Evolutionary conservation across 1,139 yeast species (phyloP), one percentile per base, ranked within the genome.

Genomic region (Sugiyamaella castrensis): DNA sequence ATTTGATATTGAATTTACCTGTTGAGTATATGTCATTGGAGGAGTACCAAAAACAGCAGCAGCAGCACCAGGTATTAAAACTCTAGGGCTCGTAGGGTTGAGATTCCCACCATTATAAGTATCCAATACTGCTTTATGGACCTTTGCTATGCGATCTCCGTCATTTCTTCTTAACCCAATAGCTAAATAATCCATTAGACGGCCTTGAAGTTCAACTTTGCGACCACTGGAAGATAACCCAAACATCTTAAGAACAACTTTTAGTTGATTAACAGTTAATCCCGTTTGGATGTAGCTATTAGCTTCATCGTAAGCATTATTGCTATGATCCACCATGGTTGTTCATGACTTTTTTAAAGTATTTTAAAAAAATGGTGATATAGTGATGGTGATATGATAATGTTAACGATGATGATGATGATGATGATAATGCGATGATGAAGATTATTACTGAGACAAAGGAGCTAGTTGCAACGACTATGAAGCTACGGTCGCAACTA

Each of bases 251-350:
- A 67, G 59, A n/a, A 66, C 55, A 9, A 34, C 36, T 44, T 65
- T 66, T 32, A 70, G 65, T 40, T 61, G 61, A 11, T 58, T 50
- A 10, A 70, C 66, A 26, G 65, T 61, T 46, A 63, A 40, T 2
- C 34, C 45, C 6, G 38, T 15, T 27, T 32, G 34, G 34, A 41
- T 35, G 28, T 41, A 41, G 32, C 35, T 32, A 8, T 32, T 8
- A 6, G 43, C 43, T 8, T 40, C 43, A 40, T 40, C 43, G 27
- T 30, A 40, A 10, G 30, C 33, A 31, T 15, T 40, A 31, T 32
- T 31, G 26, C 31, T 31, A 9, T 40, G 43, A 31, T 40, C 43
- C 13, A 40, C 43, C 43, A 40, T 40, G 24, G 24, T 5, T 19
- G 24, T 5, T 19, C 24, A 19, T 19, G 24, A 19, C 24, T 19